A percentile compares a stretch with the other conserved stretches of the same genome.
These are phyloP conservation scores for Hibiscus trionum DNA, from an alignment of 345 rosid genomes.

Conservation along the genomic window DNA sequence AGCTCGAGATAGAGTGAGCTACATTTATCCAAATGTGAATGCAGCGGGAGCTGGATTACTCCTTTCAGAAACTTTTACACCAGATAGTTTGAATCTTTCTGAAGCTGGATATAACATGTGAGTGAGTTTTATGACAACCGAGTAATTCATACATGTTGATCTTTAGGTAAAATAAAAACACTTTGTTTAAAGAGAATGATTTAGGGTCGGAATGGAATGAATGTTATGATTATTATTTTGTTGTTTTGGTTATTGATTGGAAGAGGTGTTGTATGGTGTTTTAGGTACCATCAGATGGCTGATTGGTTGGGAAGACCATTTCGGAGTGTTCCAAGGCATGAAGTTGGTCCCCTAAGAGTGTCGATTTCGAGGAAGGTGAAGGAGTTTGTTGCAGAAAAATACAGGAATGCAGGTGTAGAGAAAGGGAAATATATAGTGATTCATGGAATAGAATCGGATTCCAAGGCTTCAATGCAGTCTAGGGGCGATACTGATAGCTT, in stretches of 20 bases:
- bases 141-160: neutral
- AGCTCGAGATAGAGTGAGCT: conserved; percentile 79
- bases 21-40: conserved; percentile 85
- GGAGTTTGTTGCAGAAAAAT: conserved; percentile 67
- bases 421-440: conserved; percentile 78
- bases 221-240: neutral
- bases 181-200: neutral
- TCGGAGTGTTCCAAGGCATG: conserved; percentile 68
- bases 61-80: conserved; percentile 64
- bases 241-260: neutral
- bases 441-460: conserved; percentile 92
- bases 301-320: conserved; percentile 83
- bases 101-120: conserved; percentile 74
- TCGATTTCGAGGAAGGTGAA: conserved; percentile 75
- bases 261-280: conserved; percentile 2
- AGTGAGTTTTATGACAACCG: conserved; percentile 31
- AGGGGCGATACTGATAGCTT: conserved; percentile 78
- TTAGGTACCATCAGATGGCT: conserved; percentile 80
- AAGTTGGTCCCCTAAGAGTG: conserved; percentile 55
- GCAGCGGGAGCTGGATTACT: conserved; percentile 90
- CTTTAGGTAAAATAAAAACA: neutral
- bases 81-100: conserved; percentile 60
- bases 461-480: conserved; percentile 91
- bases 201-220: neutral
- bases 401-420: conserved; percentile 55